Base-by-base conservation (phyloP, 2,329 filamentous ascomycete species). In the Aspergillus pseudonomiae region DNA sequence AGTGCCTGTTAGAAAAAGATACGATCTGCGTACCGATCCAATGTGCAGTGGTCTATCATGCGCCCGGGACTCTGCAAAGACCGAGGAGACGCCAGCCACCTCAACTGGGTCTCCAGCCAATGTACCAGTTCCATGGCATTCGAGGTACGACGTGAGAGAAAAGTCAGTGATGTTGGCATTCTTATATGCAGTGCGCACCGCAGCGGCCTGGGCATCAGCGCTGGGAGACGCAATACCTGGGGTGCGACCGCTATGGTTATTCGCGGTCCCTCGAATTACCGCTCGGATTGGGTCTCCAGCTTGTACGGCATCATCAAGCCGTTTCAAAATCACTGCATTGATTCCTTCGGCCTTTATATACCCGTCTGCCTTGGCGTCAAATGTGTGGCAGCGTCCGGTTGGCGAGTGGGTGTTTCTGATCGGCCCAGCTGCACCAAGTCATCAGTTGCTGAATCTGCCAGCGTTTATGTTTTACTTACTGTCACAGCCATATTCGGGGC, bases 1-100 rank as follows among this genome's bases (percentile, higher is more conserved):
- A 54, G 52, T 36, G 12, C 36, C 19, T 21, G 11, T 36, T 21
- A 14, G 6, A 14, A 1, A 14, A 32, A 7, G 19, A 36, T 12
- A 6, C 12, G 85, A 14, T 85, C 82, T 69, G 88, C 85, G 0
- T 36, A 68, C 61, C 3, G 64, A 63, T 14, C 63, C 65, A 19
- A 68, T 67, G 1, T 30, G 48, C 6, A 63, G 41, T 16, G 56
- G 56, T 16, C 36, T 30, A 19, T 63, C 52, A 12, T 21, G 16
- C 11, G 52, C 1, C 36, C 45, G 52, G 2, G 41, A 50, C 4
- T 34, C 9, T n/a, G 46, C 55, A 12, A 64, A 62, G 30, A 55
- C 48, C 3, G 54, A 60, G 6, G 52, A 30, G 60, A 65, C 52
- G 2, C 55, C 52, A 16, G 58, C 32, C 32, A 34, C n/a, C 48